A percentile compares a stretch with the other conserved stretches of the same genome.
Conservation (phyloP, 305 asterid genomes). For the Petunia hybrid region DNA sequence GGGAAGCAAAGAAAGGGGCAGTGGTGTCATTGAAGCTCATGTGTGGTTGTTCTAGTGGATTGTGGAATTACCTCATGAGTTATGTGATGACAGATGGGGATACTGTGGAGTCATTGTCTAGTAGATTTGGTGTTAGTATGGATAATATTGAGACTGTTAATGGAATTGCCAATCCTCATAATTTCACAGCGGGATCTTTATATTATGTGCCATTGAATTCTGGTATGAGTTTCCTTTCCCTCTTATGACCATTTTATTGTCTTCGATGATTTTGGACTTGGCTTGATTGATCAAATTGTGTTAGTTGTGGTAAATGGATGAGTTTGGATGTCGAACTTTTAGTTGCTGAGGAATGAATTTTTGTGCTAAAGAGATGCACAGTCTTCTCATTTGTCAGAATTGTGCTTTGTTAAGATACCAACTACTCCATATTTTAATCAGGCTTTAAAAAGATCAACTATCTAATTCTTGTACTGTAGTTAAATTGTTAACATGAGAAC, state of each 20-base stretch:
- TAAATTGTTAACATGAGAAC: background rate
- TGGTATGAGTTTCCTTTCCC: slow-evolving; percentile 53
- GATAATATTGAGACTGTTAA: slow-evolving; percentile 78
- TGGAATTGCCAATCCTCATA: slow-evolving; percentile 83
- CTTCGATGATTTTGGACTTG: background rate
- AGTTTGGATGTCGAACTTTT: slow-evolving; percentile 14
- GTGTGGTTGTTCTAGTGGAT: slow-evolving; percentile 96
- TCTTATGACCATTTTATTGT: slow-evolving; percentile 29
- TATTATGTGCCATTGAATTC: slow-evolving; percentile 84
- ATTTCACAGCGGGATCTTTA: slow-evolving; percentile 80
- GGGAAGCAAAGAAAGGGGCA: slow-evolving; percentile 78
- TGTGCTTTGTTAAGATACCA: background rate
- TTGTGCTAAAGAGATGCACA: background rate
- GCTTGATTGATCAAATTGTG: slow-evolving; percentile 23
- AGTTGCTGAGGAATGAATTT: slow-evolving; percentile 4
- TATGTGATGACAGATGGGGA: slow-evolving; percentile 87
- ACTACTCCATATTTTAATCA: background rate
- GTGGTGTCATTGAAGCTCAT: slow-evolving; percentile 74
- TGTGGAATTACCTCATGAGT: slow-evolving; percentile 96
- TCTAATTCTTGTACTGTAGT: background rate
- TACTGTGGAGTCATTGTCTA: slow-evolving; percentile 80
- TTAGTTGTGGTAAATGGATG: slow-evolving; percentile 22
- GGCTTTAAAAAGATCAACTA: background rate
- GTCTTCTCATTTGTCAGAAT: background rate
- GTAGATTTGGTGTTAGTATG: slow-evolving; percentile 99